phyloP scores from a whole-genome alignment of 495 filamentous ascomycete genomes.

The Xanthoparmelia taractica region DNA sequence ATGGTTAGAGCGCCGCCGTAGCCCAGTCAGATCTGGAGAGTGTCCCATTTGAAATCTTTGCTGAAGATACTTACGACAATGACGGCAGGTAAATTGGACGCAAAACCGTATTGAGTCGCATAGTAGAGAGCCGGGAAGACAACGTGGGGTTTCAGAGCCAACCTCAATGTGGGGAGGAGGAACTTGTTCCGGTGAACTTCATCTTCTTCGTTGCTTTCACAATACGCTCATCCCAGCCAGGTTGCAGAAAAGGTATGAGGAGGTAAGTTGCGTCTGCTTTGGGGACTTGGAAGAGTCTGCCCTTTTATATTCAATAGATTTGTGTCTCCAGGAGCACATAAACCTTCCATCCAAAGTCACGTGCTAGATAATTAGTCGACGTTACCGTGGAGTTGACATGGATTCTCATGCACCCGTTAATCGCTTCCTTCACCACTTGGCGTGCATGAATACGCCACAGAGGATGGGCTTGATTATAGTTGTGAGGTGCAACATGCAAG shows the following conservation, averaged over 20 bases:
- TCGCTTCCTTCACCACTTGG: background rate
- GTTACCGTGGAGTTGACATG: background rate
- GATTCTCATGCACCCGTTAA: background rate
- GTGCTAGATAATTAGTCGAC: background rate
- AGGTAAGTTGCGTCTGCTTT: background rate
- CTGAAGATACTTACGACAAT: background rate
- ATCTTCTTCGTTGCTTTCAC: background rate
- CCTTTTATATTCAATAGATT: background rate
- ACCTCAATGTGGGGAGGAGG: background rate
- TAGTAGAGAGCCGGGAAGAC: background rate
- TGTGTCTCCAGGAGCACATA: background rate
- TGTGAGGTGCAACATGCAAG: background rate
- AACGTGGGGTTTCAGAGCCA: background rate
- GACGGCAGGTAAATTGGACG: background rate
- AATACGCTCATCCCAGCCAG: background rate
- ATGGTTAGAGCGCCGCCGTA: background rate
- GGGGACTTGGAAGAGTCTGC: background rate
- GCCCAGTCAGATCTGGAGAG: background rate
- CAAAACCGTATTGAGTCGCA: background rate
- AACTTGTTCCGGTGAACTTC: background rate
- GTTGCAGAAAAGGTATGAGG: background rate
- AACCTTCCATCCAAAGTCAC: background rate
- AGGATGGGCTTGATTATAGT: background rate
- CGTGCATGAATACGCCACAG: background rate
- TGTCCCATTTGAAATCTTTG: background rate